These are phyloP conservation scores for Leccinum pachyderme DNA, from an alignment of 1,284 basidiomycete genomes.

Conservation along the genomic window DNA sequence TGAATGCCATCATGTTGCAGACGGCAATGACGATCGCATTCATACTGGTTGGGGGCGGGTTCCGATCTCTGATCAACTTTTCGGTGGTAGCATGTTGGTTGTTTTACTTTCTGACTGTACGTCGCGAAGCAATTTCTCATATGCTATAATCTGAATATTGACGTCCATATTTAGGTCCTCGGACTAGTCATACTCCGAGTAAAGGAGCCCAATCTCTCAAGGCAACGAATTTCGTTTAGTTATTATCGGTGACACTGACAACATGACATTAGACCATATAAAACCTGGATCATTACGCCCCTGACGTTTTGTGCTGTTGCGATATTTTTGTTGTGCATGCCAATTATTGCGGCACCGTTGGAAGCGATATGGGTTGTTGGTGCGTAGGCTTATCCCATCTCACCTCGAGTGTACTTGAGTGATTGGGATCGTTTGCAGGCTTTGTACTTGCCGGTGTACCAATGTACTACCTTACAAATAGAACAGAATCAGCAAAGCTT, in stretches of 20 bases:
- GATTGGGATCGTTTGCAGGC: slow-evolving; percentile 35
- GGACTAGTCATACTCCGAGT: slow-evolving; percentile 87
- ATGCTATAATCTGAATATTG: neutral
- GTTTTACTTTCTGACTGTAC: slow-evolving; percentile 86
- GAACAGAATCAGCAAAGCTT: slow-evolving; percentile 42
- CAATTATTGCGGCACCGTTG: slow-evolving; percentile 88
- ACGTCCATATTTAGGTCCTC: slow-evolving; percentile 54
- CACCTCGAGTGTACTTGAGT: neutral
- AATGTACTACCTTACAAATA: slow-evolving; percentile 79
- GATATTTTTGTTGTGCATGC: slow-evolving; percentile 92
- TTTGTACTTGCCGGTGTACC: slow-evolving; percentile 78
- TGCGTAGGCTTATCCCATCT: slow-evolving; percentile 36
- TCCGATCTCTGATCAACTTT: slow-evolving; percentile 85
- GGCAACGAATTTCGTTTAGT: slow-evolving; percentile 41
- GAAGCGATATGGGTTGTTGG: slow-evolving; percentile 86
- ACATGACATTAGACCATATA: slow-evolving; percentile 70
- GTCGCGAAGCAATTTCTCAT: slow-evolving; percentile 23
- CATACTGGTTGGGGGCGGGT: slow-evolving; percentile 84
- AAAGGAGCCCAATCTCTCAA: slow-evolving; percentile 87
- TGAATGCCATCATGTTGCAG: slow-evolving; percentile 84
- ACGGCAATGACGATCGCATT: slow-evolving; percentile 71
- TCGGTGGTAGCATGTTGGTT: slow-evolving; percentile 87
- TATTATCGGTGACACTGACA: neutral
- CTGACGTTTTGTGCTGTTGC: slow-evolving; percentile 91
- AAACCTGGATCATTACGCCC: slow-evolving; percentile 89